Evolutionary conservation across 2,329 filamentous ascomycete genomes (phyloP).

Genomic region (Ophiosphaerella narmari): DNA sequence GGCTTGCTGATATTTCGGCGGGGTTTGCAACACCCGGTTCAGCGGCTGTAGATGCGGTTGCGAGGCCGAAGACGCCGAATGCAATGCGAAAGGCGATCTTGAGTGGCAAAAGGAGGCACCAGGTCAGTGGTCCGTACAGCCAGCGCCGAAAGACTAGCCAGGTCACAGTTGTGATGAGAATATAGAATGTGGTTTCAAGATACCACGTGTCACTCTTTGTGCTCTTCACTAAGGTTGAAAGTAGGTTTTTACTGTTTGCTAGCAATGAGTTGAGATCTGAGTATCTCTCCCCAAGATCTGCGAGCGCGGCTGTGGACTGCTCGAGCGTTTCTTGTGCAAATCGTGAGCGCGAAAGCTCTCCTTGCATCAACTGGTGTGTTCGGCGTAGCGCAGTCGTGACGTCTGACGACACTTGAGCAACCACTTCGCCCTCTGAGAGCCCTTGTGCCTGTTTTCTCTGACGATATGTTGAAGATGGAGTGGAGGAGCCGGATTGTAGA

Average conservation of each 20-base stretch:
- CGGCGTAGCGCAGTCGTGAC: conserved; percentile 82
- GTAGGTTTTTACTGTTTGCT: conserved; percentile 71
- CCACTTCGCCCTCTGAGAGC: conserved; percentile 71
- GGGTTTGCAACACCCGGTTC: conserved; percentile 21
- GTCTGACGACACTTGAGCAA: conserved; percentile 76
- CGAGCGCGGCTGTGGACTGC: conserved; percentile 81
- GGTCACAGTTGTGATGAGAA: conserved; percentile 74
- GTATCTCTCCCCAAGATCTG: conserved; percentile 80
- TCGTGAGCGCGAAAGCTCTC: conserved; percentile 81
- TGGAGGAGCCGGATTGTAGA: conserved; percentile 54
- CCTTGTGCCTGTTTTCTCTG: conserved; percentile 51
- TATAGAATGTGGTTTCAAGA: conserved; percentile 84
- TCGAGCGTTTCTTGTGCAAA: conserved; percentile 89
- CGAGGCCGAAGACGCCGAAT: conserved; percentile 61
- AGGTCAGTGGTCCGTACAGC: conserved; percentile 88
- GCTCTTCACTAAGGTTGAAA: conserved; percentile 78
- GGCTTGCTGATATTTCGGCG: conserved; percentile 31
- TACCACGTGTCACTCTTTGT: conserved; percentile 99
- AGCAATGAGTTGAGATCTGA: conserved; percentile 77
- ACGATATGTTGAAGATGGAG: conserved; percentile 42
- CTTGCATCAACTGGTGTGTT: conserved; percentile 84
- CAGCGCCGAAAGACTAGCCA: conserved; percentile 88
- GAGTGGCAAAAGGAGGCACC: conserved; percentile 84
- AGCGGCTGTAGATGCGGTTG: conserved; percentile 36
- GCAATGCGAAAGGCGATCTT: conserved; percentile 66